Evolutionary conservation across 1,284 basidiomycete genomes (phyloP), one percentile per base, ranked within the genome.

Genomic region (Trametes pubescens): DNA sequence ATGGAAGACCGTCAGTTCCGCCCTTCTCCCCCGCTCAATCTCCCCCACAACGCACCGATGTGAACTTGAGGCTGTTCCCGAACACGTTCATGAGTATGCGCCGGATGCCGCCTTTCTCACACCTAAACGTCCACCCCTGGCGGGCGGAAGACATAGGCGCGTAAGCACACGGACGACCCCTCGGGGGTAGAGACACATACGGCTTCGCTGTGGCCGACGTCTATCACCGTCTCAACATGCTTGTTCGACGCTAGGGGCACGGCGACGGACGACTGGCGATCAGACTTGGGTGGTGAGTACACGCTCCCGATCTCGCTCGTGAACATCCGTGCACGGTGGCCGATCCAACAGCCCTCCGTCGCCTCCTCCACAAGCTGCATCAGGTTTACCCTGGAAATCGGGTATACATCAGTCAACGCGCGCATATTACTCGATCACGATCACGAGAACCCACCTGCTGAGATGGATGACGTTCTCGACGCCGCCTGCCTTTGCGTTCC

Each of bases 61-160:
- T 96, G 75, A 97, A 98, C 78, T 98, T 98, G 68, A 97, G 81
- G 72, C 95, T 95, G 76, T 98, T 98, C 37, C 94, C 95, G 70
- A 98, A 95, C 43, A 99, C 78, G 75, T 99, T 99, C 95, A 98
- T 98, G 67, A 98, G 76, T 14, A 98, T 89, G 44, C 96, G 87
- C 32, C 96, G 87, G 64, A 98, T 90, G 22, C 96, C 96, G 44
- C 94, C 95, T 70, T 92, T 95, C 77, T 99, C 96, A 76, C 94
- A 96, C 68, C 89, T 89, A 38, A 98, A 82, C 18, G 83, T 81
- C 96, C 96, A 99, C 13, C 94, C 94, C 89, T 94, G 69, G 35
- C 18, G 22, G 29, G 24, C 10, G 53, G 40, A 61, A 59, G 47
- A 44, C 35, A 21, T 22, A 59, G 47, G 21, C 34, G 16, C 21